Conservation (phyloP, 148 eudicot species). For the Rhododendron vialii region DNA sequence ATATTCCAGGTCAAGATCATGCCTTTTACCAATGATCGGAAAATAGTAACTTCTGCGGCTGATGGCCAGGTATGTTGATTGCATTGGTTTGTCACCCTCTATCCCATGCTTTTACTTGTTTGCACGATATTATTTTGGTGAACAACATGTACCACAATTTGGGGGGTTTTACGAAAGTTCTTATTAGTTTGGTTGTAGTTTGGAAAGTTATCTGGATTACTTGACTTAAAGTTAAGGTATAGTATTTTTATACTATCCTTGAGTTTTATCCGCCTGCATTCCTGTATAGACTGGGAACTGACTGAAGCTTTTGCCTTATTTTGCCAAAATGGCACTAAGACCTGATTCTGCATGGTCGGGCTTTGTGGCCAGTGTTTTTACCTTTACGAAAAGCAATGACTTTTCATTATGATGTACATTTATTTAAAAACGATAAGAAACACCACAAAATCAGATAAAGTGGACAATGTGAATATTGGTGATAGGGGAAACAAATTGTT, state of each 20-base stretch:
- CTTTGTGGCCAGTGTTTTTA: not conserved
- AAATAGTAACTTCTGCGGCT: constrained; percentile 60
- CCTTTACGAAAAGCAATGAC: not conserved
- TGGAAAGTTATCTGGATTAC: not conserved
- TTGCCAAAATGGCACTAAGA: not conserved
- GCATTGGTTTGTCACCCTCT: not conserved
- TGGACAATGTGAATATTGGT: not conserved
- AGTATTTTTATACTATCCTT: not conserved
- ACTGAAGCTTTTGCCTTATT: not conserved
- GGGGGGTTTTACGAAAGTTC: not conserved
- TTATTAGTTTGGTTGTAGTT: not conserved
- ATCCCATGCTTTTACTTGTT: not conserved
- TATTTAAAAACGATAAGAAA: not conserved
- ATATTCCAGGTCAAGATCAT: constrained; percentile 68
- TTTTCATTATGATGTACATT: not conserved
- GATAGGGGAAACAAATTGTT: not conserved
- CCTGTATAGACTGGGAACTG: not conserved
- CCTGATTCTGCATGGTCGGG: too few relatives aligned
- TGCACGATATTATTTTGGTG: not conserved
- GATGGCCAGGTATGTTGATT: constrained; percentile 69
- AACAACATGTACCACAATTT: not conserved
- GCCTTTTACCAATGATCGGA: constrained; percentile 72
- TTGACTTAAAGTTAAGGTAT: not conserved
- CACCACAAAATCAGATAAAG: not conserved
- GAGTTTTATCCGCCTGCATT: not conserved